Evolutionary conservation across 768 basidiomycete genomes (phyloP).

Genomic region (Podaxis sp.): DNA sequence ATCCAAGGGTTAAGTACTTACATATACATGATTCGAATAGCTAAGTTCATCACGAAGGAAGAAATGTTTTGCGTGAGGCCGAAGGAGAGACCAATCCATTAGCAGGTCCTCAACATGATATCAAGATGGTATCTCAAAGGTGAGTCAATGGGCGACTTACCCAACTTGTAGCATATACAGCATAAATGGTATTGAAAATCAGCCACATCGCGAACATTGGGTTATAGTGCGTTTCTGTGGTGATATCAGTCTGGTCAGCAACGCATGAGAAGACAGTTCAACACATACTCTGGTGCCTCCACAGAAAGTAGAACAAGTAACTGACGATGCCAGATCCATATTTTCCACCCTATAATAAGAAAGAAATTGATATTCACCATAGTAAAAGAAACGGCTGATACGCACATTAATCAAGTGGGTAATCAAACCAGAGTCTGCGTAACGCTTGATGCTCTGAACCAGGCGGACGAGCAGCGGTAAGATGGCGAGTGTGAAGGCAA

Average conservation of each 20-base stretch:
- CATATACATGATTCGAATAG: conserved; percentile 62
- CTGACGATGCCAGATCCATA: conserved; percentile 67
- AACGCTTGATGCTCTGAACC: conserved; percentile 87
- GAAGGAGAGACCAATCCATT: conserved; percentile 91
- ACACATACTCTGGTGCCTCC: conserved; percentile 62
- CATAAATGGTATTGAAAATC: conserved; percentile 57
- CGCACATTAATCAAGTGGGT: conserved; percentile 88
- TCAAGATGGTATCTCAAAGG: neutral
- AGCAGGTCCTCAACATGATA: conserved; percentile 58
- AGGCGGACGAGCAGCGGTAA: conserved; percentile 78
- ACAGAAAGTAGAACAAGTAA: conserved; percentile 70
- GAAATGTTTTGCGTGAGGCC: conserved; percentile 49
- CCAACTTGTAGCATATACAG: conserved; percentile 78
- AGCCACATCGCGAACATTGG: conserved; percentile 67
- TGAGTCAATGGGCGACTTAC: conserved; percentile 36
- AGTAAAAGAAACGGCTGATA: neutral
- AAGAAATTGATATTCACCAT: conserved; percentile 6
- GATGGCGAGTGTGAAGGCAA: conserved; percentile 54
- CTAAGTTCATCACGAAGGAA: conserved; percentile 74
- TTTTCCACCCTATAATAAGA: conserved; percentile 69
- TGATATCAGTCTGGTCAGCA: neutral
- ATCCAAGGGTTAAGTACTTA: conserved; percentile 30
- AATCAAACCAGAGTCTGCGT: conserved; percentile 64
- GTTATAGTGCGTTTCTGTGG: conserved; percentile 31
- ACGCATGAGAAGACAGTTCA: conserved; percentile 15